phyloP scores from a whole-genome alignment of 2,329 filamentous ascomycete species.

The Emergomyces africanus region DNA sequence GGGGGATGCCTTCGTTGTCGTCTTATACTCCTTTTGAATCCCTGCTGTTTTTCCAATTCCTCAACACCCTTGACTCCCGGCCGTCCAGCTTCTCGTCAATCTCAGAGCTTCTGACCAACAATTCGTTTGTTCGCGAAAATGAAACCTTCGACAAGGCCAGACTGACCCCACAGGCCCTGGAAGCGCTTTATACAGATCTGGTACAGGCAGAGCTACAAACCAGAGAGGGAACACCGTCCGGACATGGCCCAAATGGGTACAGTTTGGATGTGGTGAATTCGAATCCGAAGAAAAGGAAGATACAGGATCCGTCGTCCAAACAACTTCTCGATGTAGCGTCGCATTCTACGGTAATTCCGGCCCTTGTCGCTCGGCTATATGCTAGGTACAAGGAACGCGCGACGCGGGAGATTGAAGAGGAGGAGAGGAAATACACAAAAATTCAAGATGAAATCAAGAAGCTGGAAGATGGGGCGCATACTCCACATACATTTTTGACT shows the following conservation, averaged over 20 bases:
- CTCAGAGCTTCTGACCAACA: constrained; percentile 60
- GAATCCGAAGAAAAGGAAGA: constrained; percentile 61
- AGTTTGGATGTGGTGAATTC: constrained; percentile 19
- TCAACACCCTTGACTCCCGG: constrained; percentile 55
- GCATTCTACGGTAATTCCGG: constrained; percentile 55
- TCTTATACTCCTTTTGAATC: constrained; percentile 76
- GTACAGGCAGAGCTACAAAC: constrained; percentile 58
- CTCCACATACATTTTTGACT: constrained; percentile 22
- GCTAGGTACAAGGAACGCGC: constrained; percentile 57
- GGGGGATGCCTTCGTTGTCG: constrained; percentile 47
- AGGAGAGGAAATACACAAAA: constrained; percentile 54
- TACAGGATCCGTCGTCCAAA: constrained; percentile 51
- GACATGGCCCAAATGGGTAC: constrained; percentile 21
- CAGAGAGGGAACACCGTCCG: constrained; percentile 20
- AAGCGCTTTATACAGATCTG: constrained; percentile 63
- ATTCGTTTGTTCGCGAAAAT: constrained; percentile 58
- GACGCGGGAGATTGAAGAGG: constrained; percentile 57
- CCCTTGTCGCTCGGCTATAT: constrained; percentile 62
- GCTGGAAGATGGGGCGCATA: constrained; percentile 49
- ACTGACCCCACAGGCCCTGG: constrained; percentile 63
- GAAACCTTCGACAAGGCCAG: constrained; percentile 59
- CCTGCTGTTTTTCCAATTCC: constrained; percentile 70
- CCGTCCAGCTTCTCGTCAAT: constrained; percentile 56
- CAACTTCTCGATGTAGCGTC: constrained; percentile 47
- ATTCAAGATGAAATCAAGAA: constrained; percentile 56